Conservation (phyloP, 805 yeast genomes). For the Kuraishia ogatae region DNA sequence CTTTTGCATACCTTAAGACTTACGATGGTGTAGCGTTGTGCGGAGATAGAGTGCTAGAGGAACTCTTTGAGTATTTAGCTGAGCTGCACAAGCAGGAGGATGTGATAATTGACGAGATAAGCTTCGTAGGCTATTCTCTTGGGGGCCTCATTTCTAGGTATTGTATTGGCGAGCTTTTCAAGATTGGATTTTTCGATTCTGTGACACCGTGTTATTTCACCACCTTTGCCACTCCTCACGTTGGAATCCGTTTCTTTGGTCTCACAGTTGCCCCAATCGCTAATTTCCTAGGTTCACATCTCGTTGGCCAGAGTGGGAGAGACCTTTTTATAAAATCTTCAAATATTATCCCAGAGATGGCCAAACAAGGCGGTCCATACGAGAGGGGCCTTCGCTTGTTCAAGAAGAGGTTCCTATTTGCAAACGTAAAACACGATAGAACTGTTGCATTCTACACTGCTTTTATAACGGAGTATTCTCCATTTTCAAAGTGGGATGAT, state of each 20-base stretch:
- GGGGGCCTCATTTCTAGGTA: slow-evolving; percentile 85
- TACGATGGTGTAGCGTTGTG: slow-evolving; percentile 78
- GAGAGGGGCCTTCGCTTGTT: slow-evolving; percentile 49
- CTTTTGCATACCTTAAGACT: slow-evolving; percentile 65
- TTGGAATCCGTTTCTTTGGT: slow-evolving; percentile 49
- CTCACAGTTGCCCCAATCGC: slow-evolving; percentile 24
- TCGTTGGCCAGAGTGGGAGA: slow-evolving; percentile 61
- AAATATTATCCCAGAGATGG: slow-evolving; percentile 40
- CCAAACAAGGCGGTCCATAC: slow-evolving; percentile 42
- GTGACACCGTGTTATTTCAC: slow-evolving; percentile 56
- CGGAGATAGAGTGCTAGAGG: slow-evolving; percentile 63
- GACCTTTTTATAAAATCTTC: slow-evolving; percentile 57
- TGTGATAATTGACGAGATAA: slow-evolving; percentile 39
- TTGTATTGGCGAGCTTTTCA: slow-evolving; percentile 46
- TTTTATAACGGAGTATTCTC: slow-evolving; percentile 63
- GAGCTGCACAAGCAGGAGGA: slow-evolving; percentile 21
- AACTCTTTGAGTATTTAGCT: slow-evolving; percentile 40
- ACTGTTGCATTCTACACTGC: slow-evolving; percentile 85
- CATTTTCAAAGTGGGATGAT: slow-evolving; percentile 52
- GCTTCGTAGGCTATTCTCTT: slow-evolving; percentile 79
- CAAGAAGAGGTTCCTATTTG: slow-evolving; percentile 48
- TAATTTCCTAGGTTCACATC: slow-evolving; percentile 43
- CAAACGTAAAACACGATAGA: slow-evolving; percentile 76
- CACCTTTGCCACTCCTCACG: slow-evolving; percentile 75
- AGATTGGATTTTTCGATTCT: slow-evolving; percentile 39